Base-by-base conservation (phyloP, 768 basidiomycete genomes). In the Amanita pallidorosea region DNA sequence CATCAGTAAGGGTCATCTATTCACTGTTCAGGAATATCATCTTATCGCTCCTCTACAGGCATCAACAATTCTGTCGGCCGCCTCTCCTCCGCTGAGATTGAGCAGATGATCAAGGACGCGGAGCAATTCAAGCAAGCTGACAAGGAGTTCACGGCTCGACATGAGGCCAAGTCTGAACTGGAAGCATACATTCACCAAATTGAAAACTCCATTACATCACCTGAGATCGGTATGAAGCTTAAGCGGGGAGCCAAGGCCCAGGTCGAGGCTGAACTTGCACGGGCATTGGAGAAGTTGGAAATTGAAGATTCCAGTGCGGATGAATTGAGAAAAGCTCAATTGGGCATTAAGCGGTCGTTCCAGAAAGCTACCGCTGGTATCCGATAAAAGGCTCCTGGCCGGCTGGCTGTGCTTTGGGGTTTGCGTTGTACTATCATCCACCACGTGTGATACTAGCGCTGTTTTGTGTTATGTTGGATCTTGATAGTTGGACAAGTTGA, bases 81-180 rank as follows among this genome's bases (percentile, higher is more conserved):
- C 72, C 82, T 99, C 60, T 96, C 95, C 44, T 81, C 86, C 48
- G 89, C 85, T 59, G 96, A 99, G 79, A 99, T 99, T 57, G 94
- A 97, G 63, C 94, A 98, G 73, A 98, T 98, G 96, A 96, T 98
- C 77, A 93, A 94, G 78, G 95, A 98, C 64, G 91, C 96, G 49
- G 95, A 98, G 70, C 90, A 93, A 69, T 96, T 80, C 81, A 94
- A 93, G 77, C 80, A 83, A 65, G 90, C 87, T 23, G 88, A 92
- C 79, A 96, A 93, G 76, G 96, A 98, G 67, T 98, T 95, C 81
- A 89, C 91, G 56, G 85, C 94, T 51, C 88, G 88, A 58, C 96
- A 99, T 67, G 94, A 98, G 72, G 93, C 96, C 56, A 96, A 94
- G 71, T 89, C 93, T 44, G 94, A 97, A 70, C 86, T 98, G 55